phyloP scores from a whole-genome alignment of 2,329 filamentous ascomycete species.

The Colletotrichum viniferum region DNA sequence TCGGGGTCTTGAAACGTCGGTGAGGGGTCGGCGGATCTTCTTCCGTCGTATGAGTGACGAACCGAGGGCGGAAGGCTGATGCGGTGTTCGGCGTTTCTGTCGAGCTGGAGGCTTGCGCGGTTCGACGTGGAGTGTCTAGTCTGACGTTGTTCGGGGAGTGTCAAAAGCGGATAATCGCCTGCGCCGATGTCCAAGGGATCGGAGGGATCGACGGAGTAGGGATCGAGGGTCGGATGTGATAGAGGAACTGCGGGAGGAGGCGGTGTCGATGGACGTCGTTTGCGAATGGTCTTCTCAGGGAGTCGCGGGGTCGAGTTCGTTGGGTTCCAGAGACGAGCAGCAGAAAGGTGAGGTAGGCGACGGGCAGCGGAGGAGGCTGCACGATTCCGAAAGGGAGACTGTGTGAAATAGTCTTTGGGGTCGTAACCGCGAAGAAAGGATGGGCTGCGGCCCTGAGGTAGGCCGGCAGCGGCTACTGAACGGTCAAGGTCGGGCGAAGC shows the following conservation, averaged over 20 bases:
- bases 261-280: slow-evolving; percentile 57
- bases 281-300: slow-evolving; percentile 33
- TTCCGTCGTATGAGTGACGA: slow-evolving; percentile 58
- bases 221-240: slow-evolving; percentile 46
- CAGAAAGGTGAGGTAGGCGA: slow-evolving; percentile 44
- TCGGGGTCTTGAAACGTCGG: slow-evolving; percentile 26
- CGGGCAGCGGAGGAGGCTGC: slow-evolving; percentile 32
- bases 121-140: slow-evolving; percentile 45
- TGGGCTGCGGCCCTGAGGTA: slow-evolving; percentile 22
- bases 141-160: slow-evolving; percentile 54
- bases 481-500: slow-evolving; percentile 16
- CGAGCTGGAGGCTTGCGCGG: slow-evolving; percentile 56
- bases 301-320: slow-evolving; percentile 61
- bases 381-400: slow-evolving; percentile 50
- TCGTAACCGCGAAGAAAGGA: slow-evolving; percentile 7
- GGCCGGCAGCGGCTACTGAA: slow-evolving; percentile 17
- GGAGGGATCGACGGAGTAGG: slow-evolving; percentile 34
- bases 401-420: slow-evolving; percentile 27
- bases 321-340: slow-evolving; percentile 64
- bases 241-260: slow-evolving; percentile 57
- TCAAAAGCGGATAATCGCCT: slow-evolving; percentile 56
- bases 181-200: slow-evolving; percentile 43
- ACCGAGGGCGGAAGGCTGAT: slow-evolving; percentile 59
- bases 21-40: slow-evolving; percentile 39
- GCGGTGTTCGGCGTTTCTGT: slow-evolving; percentile 51